Evolutionary conservation across 352 stramenopile species (phyloP).

Genomic region (Phytophthora uliginosa): DNA sequence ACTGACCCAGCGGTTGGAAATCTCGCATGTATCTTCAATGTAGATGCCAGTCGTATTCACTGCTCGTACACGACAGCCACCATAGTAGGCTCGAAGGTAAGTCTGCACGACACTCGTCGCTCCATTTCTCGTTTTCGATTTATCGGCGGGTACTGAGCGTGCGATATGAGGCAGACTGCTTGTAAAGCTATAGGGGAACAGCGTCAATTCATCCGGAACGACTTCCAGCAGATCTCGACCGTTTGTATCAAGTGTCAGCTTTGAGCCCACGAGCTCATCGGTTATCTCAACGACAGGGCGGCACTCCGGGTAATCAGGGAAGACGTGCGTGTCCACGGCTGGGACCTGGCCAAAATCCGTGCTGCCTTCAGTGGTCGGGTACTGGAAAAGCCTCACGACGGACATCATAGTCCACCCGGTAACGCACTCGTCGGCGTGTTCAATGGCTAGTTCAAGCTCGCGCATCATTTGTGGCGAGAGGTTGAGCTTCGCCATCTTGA

Average conservation of each 20-base stretch:
- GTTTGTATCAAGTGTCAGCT: conserved; percentile 6
- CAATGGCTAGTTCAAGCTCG: conserved; percentile 13
- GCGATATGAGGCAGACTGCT: conserved; percentile 11
- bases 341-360: background rate
- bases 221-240: conserved; percentile 10
- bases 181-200: conserved; percentile 33
- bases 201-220: conserved; percentile 16
- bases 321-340: conserved; percentile 1
- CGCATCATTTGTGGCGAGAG: conserved; percentile 24
- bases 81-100: conserved; percentile 27
- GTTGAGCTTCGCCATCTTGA: conserved; percentile 18
- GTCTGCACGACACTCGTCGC: conserved; percentile 12
- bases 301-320: conserved; percentile 8
- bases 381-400: conserved; percentile 20
- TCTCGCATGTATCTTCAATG: conserved; percentile 17
- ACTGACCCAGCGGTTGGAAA: conserved; percentile 12
- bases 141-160: background rate
- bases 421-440: conserved; percentile 2
- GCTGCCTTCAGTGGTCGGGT: background rate
- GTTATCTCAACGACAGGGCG: background rate
- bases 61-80: conserved; percentile 22
- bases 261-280: conserved; percentile 6
- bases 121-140: conserved; percentile 5
- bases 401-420: conserved; percentile 22
- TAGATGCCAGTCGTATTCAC: conserved; percentile 27